phyloP scores from a whole-genome alignment of 306 rosid species.

The Cicer cuneatum region DNA sequence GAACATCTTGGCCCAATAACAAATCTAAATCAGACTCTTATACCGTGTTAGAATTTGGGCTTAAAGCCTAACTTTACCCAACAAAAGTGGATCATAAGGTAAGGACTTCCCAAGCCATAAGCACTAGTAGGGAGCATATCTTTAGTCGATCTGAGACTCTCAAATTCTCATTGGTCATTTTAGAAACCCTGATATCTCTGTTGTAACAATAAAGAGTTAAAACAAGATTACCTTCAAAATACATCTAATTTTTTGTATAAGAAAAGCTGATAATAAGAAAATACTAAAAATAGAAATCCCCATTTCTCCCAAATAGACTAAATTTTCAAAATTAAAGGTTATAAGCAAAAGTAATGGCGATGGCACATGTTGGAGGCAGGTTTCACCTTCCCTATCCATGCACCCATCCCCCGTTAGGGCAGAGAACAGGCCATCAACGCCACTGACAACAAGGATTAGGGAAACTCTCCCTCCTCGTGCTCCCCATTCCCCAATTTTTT shows the following conservation, averaged over 20 bases:
- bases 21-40: not conserved
- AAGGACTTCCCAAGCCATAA: not conserved
- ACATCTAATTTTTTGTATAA: conserved; percentile 33
- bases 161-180: not conserved
- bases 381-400: no score
- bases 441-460: not conserved
- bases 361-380: not conserved
- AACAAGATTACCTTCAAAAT: conserved; percentile 47
- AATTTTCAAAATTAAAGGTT: conserved; percentile 9
- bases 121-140: not conserved
- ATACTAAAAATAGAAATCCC: not conserved
- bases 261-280: not conserved
- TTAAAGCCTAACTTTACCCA: no score
- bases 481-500: not conserved
- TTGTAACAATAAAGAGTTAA: conserved; percentile 27
- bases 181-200: conserved; percentile 21
- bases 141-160: not conserved
- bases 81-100: no score
- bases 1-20: not conserved
- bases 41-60: not conserved
- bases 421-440: not conserved
- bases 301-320: not conserved
- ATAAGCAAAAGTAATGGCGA: not conserved
- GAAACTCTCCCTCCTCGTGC: not conserved
- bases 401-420: no score